These are phyloP conservation scores for Sutorius australiensis DNA, from an alignment of 768 basidiomycete species.

Conservation along the genomic window DNA sequence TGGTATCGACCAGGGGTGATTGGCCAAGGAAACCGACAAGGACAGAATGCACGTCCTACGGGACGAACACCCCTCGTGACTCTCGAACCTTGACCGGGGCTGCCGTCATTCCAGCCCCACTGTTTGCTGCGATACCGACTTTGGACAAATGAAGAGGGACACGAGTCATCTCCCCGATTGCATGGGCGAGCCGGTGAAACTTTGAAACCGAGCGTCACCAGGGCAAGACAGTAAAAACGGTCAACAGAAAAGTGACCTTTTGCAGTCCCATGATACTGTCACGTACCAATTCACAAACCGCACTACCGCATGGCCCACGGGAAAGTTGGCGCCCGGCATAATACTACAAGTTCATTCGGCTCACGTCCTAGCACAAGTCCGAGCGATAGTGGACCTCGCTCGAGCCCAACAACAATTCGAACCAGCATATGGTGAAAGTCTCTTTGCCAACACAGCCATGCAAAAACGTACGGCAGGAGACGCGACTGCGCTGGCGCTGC, in stretches of 20 bases:
- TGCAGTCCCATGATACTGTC: not conserved
- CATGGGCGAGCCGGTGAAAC: conserved; percentile 22
- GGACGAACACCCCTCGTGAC: not conserved
- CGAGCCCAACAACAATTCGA: not conserved
- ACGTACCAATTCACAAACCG: conserved; percentile 1
- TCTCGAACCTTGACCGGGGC: too few relatives aligned
- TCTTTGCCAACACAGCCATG: not conserved
- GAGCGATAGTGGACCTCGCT: not conserved
- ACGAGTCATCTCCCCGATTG: conserved; percentile 48
- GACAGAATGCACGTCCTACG: not conserved
- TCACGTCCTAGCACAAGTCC: not conserved
- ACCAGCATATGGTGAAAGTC: too few relatives aligned
- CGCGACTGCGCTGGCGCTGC: too few relatives aligned
- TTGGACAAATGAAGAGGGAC: conserved; percentile 39
- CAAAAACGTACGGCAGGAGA: not conserved
- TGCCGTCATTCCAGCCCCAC: conserved; percentile 64
- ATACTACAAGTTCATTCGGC: not conserved
- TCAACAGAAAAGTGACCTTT: not conserved
- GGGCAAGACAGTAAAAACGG: not conserved
- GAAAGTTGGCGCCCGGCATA: not conserved
- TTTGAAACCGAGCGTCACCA: conserved; percentile 12
- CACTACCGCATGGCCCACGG: not conserved
- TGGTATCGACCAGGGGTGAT: conserved; percentile 2
- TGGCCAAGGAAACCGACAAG: not conserved
- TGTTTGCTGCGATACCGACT: conserved; percentile 45